Evolutionary conservation across 768 basidiomycete genomes (phyloP), one percentile per base, ranked within the genome.

Genomic region (Chlorophyllum brunneum): DNA sequence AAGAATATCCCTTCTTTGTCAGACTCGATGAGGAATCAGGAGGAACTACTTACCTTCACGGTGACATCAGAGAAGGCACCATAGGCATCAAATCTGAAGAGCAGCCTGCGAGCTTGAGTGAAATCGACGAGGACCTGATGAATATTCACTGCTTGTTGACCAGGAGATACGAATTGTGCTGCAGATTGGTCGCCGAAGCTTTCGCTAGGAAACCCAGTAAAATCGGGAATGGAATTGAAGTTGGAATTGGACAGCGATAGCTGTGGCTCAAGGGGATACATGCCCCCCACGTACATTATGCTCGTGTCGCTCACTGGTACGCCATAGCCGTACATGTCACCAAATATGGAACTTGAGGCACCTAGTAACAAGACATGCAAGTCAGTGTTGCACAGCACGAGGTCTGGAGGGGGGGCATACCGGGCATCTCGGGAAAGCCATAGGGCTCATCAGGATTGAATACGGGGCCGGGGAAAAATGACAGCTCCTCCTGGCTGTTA

Each of bases 121-220:
- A 92, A 89, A 66, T 89, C 91, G 66, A 89, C 86, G 59, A 82
- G 69, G 47, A 88, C 79, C 56, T 83, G 78, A 31, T 82, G 78
- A 49, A 77, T 74, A 58, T 81, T 78, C 34, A 78, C 64, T 29
- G 65, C 62, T 50, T 68, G 70, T 56, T 78, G 75, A 34, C 67
- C 39, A 15, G 51, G 36, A 4, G 44, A 18, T 16, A 16, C 18
- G 38, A 24, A 45, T 9, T 30, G 44, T 16, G 29, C 16, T 3
- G 38, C 20, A 13, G 43, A 11, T 1, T 42, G 43, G 6, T 53
- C 51, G 16, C 36, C 16, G n/a, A 30, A 53, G 13, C 36, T 16
- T 1, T 53, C 44, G 29, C 34, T 40, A 22, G 49, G 40, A 26
- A 53, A 53, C 20, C 34, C 9, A 5, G 51, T 30, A 24, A 53